A percentile compares a stretch with the other conserved stretches of the same genome.
Evolutionary conservation across 163 green algal genomes (phyloP).

Genomic region (Chlamydomonas reinhardtii): DNA sequence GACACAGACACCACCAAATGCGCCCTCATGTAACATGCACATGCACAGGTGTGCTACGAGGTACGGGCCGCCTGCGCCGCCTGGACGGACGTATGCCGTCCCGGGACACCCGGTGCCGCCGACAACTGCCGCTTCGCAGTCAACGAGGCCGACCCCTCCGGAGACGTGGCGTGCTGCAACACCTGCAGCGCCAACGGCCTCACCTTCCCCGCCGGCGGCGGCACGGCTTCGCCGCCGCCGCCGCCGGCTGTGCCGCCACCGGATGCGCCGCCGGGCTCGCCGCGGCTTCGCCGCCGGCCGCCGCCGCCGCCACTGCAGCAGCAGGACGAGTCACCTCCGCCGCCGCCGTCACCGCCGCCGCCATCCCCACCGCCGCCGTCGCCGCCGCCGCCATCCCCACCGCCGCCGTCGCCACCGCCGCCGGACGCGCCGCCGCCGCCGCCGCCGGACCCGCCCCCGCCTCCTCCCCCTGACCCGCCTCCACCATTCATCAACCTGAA

Average conservation of each 20-base stretch:
- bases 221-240: neutral
- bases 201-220: neutral
- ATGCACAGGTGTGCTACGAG: slow-evolving; percentile 2
- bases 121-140: neutral
- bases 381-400: neutral
- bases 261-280: neutral
- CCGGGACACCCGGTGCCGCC: neutral
- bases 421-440: too few relatives aligned
- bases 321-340: neutral
- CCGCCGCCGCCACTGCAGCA: neutral
- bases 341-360: neutral
- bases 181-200: neutral
- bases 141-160: neutral
- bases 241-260: too few relatives aligned
- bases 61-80: neutral
- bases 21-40: too few relatives aligned
- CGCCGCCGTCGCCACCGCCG: too few relatives aligned
- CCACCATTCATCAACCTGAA: too few relatives aligned
- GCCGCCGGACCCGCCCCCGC: too few relatives aligned
- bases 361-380: too few relatives aligned
- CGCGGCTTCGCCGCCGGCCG: too few relatives aligned
- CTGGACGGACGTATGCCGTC: neutral
- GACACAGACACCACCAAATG: too few relatives aligned
- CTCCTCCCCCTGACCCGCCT: too few relatives aligned
- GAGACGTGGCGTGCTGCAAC: neutral